phyloP scores from a whole-genome alignment of 2,329 filamentous ascomycete species.

The Pezicula rhizophila region DNA sequence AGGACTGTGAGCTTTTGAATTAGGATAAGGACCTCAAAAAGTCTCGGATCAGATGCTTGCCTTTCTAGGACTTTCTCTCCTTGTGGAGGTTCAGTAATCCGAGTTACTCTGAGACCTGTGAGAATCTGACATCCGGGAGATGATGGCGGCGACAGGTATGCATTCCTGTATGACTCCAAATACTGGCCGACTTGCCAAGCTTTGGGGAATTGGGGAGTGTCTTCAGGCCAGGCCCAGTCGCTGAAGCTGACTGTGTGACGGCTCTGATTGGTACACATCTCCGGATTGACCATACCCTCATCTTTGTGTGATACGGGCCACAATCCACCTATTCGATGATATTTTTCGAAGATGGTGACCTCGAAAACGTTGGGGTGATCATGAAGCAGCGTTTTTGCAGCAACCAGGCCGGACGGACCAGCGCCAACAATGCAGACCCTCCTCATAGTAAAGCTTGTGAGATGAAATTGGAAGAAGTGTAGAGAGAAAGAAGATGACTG shows the following conservation, averaged over 20 bases:
- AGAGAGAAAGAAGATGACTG: too few relatives aligned
- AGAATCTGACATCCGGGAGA: constrained; percentile 15
- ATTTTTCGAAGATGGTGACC: constrained; percentile 65
- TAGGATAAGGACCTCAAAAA: too few relatives aligned
- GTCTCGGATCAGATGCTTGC: too few relatives aligned
- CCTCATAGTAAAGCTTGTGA: too few relatives aligned
- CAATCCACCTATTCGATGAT: constrained; percentile 65
- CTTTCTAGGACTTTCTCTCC: not conserved
- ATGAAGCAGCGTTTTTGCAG: constrained; percentile 67
- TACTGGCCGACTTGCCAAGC: constrained; percentile 75
- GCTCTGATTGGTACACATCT: constrained; percentile 70
- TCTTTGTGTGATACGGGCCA: constrained; percentile 58
- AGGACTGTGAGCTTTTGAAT: not conserved
- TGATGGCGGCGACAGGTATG: constrained; percentile 36
- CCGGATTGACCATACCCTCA: constrained; percentile 50
- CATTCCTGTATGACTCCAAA: constrained; percentile 54
- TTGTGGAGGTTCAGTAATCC: not conserved
- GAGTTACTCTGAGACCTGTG: constrained; percentile 4
- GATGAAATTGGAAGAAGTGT: too few relatives aligned
- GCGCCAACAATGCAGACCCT: constrained; percentile 37
- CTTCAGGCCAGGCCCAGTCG: constrained; percentile 64
- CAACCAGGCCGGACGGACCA: constrained; percentile 62
- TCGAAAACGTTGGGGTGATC: constrained; percentile 52
- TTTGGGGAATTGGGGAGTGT: constrained; percentile 60
- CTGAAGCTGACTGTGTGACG: constrained; percentile 68